These are phyloP conservation scores for Kwoniella dendrophila DNA, from an alignment of 768 basidiomycete genomes.

Conservation along the genomic window DNA sequence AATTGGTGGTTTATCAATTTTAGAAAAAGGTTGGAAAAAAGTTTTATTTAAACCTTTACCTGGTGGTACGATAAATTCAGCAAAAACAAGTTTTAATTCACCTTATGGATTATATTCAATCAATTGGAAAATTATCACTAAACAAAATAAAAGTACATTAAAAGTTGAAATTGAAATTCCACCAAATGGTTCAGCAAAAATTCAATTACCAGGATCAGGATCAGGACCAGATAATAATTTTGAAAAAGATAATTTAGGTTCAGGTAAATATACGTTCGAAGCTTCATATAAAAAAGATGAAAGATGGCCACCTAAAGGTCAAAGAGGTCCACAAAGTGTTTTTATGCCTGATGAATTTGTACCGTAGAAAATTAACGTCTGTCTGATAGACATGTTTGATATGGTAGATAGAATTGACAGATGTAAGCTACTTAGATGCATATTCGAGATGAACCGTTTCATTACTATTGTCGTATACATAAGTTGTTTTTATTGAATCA, in stretches of 20 bases:
- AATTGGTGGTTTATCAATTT: conserved; percentile 40
- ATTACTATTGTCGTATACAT: background rate
- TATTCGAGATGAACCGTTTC: no score
- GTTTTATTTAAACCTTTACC: conserved; percentile 40
- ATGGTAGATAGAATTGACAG: no score
- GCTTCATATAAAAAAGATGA: conserved; percentile 6
- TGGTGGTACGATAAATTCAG: conserved; percentile 43
- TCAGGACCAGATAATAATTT: no score
- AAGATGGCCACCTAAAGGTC: conserved; percentile 21
- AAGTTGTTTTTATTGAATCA: background rate
- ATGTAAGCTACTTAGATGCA: no score
- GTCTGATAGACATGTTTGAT: no score
- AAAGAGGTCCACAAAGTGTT: conserved; percentile 11
- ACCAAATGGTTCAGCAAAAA: conserved; percentile 34
- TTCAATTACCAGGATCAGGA: conserved; percentile 38
- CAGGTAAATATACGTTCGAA: conserved; percentile 24
- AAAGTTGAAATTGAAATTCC: conserved; percentile 34
- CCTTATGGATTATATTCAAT: conserved; percentile 34
- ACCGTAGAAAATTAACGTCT: conserved; percentile 6
- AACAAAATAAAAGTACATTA: conserved; percentile 15
- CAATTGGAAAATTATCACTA: conserved; percentile 35
- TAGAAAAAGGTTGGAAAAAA: conserved; percentile 40
- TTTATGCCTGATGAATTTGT: conserved; percentile 17
- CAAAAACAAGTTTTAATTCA: conserved; percentile 20
- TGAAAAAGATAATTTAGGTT: conserved; percentile 35